Base-by-base conservation (phyloP, 768 basidiomycete genomes). In the Tephrocybe rancida region DNA sequence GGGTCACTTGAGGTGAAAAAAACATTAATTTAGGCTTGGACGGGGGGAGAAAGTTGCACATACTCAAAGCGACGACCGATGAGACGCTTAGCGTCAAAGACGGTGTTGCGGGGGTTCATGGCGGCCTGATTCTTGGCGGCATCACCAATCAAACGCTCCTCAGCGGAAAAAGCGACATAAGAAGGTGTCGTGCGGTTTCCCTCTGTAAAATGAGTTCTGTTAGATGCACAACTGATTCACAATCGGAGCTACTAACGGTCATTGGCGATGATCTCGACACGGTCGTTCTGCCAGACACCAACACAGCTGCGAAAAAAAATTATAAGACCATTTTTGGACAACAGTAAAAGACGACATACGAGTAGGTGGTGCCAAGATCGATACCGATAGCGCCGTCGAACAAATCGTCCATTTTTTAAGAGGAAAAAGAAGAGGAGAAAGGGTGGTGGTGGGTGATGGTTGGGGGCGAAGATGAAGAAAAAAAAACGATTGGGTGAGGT, bases 251-350 rank as follows among this genome's bases (percentile, higher is more conserved):
- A 79, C 90, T 73, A 63, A 92, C 90, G 92, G 82, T 95, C 92
- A 67, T 95, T 95, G 78, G 92, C 89, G 71, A 98, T 98, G 80
- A 98, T 98, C 75, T 98, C 95, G 66, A 98, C 95, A 67, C 96
- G 94, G 84, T 98, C 96, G 75, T 97, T 95, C 84, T 96, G 93
- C 95, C 95, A 98, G 68, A 98, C 95, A 80, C 94, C 96, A 64
- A 98, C 96, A 73, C 95, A 98, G 44, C 94, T 96, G 63, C 32
- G 29, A 65, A 48, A 63, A 59, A 50, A 63, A 64, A 65, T 60
- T 58, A 66, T 44, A 43, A 51, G 30, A 29, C 24, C 11, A 37
- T 18, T 27, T 47, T 52, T 14, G 29, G 21, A 16, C 38, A 18
- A 44, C 27, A 32, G 51, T 45, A 35, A 46, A 35, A 27, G 22